Evolutionary conservation across 1,284 basidiomycete genomes (phyloP), one percentile per base, ranked within the genome.

Genomic region (Xerocomus nothofagi): DNA sequence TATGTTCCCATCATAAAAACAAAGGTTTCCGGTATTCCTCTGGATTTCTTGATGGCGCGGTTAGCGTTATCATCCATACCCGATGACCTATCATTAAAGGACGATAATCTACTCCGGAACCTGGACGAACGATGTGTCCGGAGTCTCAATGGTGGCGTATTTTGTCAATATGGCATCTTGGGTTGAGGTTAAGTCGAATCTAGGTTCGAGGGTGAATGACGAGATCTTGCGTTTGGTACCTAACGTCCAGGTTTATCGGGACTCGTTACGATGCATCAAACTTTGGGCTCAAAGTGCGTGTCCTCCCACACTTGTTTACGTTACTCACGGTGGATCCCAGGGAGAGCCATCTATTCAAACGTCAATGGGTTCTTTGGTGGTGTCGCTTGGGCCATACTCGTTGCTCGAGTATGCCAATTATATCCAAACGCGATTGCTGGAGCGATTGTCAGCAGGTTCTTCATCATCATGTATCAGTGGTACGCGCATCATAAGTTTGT

Each of bases 341-440:
- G 86, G 57, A 81, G 94, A 71, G 97, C 95, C 21, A 97, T 99
- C 55, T 98, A 98, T 71, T 95, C 94, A 4, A 99, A 99, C 71
- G 93, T 98, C 15, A 93, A 96, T 63, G 97, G 96, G 23, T 99
- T 98, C 71, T 81, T 96, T 37, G 97, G 97, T 58, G 97, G 97
- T 72, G 96, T 99, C 4, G 96, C 95, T 18, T 99, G 97, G 97
- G 93, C 95, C 7, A 93, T 99, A 79, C 81, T 98, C 41, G 95
- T 98, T 11, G 97, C 97, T 40, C 86, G 97, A 66, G 95, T 99
- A 79, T 99, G 97, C 74, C 97, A 99, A 66, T 73, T 99, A 50
- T 99, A 98, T 69, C 97, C 97, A 27, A 97, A 91, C 60, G 93
- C 93, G 26, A 86, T 88, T 50, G 93, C 95, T 15, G 94, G 94